Percentiles rank a stretch among this genome's conserved stretches.
Evolutionary conservation across 495 filamentous ascomycete genomes (phyloP).

Genomic region (Talaromyces nanjingensis): DNA sequence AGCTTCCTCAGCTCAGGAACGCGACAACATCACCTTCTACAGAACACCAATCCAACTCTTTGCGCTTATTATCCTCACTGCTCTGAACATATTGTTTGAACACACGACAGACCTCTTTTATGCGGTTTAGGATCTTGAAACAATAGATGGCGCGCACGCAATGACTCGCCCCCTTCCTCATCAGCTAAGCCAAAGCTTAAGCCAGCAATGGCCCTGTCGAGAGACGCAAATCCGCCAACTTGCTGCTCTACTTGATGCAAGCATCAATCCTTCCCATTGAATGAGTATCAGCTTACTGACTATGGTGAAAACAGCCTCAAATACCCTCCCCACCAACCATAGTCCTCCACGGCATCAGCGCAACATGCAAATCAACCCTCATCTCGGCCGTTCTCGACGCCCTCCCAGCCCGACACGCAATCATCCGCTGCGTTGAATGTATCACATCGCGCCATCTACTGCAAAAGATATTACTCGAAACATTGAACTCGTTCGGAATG

Average conservation of each 20-base stretch:
- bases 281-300: not conserved
- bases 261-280: conserved; percentile 13
- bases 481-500: conserved; percentile 29
- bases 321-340: conserved; percentile 49
- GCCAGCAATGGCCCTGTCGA: conserved; percentile 54
- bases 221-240: conserved; percentile 58
- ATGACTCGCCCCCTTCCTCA: not conserved
- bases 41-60: not conserved
- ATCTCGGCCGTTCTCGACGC: conserved; percentile 53
- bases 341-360: conserved; percentile 77
- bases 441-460: conserved; percentile 85
- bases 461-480: conserved; percentile 46
- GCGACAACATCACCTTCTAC: not conserved
- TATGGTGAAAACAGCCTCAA: conserved; percentile 21
- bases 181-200: conserved; percentile 29
- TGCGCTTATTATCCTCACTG: not conserved
- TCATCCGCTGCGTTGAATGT: conserved; percentile 77
- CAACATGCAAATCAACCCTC: conserved; percentile 84
- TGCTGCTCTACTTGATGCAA: conserved; percentile 53
- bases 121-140: not conserved
- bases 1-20: not conserved
- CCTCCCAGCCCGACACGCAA: conserved; percentile 52
- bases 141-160: conserved; percentile 11
- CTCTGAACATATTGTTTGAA: not conserved
- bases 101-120: not conserved